Base-by-base conservation (phyloP, 768 basidiomycete species). In the Leccinum ochraceum region DNA sequence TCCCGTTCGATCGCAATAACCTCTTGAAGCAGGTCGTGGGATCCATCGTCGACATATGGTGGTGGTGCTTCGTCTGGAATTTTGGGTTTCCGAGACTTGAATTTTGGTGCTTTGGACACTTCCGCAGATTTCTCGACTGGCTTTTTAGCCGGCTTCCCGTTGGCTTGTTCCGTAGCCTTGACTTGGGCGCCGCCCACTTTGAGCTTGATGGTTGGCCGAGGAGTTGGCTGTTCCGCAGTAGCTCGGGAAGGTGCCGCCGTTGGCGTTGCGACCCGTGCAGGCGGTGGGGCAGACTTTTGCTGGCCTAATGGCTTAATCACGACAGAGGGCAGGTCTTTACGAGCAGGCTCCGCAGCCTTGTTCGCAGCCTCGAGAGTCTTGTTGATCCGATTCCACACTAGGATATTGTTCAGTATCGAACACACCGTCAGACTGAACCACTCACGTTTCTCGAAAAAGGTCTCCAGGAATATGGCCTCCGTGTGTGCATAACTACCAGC, bases 341-440 rank as follows among this genome's bases (percentile, higher is more conserved):
- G 62, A 3, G 58, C 58, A 58, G 70, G 64, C 36, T 68, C 65
- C 30, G 68, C 60, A 54, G 81, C 79, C 62, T 81, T 82, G 68
- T 85, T 82, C 39, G 77, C 83, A 53, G 82, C 86, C 72, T 90
- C 88, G 16, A 94, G 77, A 1, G 92, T 94, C 76, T 92, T 90
- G 74, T 88, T 89, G 72, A 92, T 90, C 54, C 91, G 86, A 13
- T 82, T 78, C 96, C 96, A 98, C 74, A 89, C 94, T 96, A 62
- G 48, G 2, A 26, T 28, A n/a, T 52, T 34, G 9, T n/a, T 72
- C 26, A 64, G 50, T 16, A 36, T 50, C 51, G 63, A 49, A 26
- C 60, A 49, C 14, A 13, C n/a, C 32, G 39, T 22, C 51, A 50
- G 52, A 52, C 20, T 54, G 32, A 53, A 59, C 34, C 6, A 81